Base-by-base conservation (phyloP, 805 yeast genomes). In the Zygotorulaspora florentina region DNA sequence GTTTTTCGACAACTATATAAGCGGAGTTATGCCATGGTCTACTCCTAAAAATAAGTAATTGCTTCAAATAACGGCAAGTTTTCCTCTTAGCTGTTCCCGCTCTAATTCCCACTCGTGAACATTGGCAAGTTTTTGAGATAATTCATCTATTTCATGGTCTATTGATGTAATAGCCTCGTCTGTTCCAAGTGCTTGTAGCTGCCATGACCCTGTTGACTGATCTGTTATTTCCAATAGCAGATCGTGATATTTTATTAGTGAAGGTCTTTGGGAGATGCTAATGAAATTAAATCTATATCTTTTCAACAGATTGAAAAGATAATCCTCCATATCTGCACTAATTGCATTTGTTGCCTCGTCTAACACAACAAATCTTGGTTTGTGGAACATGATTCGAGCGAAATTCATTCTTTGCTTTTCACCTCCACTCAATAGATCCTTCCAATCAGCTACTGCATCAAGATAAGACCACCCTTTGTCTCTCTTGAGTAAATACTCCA, bases 331-430 rank as follows among this genome's bases (percentile, higher is more conserved):
- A 65, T 89, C 97, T 38, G 83, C 83, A 42, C 88, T 80, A 10
- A 89, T 89, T 1, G 97, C 96, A 61, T 88, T 87, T 3, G 97
- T 89, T n/a, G 95, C 86, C 67, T 89, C 97, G 66, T 89, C 97
- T 50, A 89, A 74, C 2, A 89, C 79, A 3, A 89, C 88, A 64
- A 87, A 87, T 61, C 77, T 76, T 39, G 96, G 96, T 43, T 77
- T 77, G 61, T 85, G 87, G 69, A 83, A 87, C 54, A 89, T 68
- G 2, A 89, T 77, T 56, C 96, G 75, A 0, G 97, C 96, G 70
- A 89, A 85, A 64, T 87, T 80, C 64, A 89, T 76, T 61, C 96
- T 79, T 70, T 89, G 97, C 67, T 87, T 83, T 64, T 89, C 97
- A 46, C 97, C 97, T n/a, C 97, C 97, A 66, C 93, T 84, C 53